Evolutionary conservation across 2,329 filamentous ascomycete species (phyloP).

Genomic region (Aspergillus oerlinghausenensis): DNA sequence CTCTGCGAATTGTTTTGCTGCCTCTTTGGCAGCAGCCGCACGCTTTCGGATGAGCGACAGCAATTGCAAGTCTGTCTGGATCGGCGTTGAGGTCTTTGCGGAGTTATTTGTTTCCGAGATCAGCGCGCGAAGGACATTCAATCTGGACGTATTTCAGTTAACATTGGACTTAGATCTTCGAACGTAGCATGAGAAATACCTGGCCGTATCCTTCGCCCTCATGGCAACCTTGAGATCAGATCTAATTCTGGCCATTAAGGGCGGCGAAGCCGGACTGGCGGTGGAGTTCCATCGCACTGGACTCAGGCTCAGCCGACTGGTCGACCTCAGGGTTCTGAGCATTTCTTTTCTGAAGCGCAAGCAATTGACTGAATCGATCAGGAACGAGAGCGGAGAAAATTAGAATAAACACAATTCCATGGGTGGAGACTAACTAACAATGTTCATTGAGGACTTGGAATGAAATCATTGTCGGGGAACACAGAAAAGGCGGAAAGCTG

Average conservation of each 20-base stretch:
- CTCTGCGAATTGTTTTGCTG: constrained; percentile 38
- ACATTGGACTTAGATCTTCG: background rate
- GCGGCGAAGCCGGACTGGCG: constrained; percentile 31
- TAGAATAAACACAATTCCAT: background rate
- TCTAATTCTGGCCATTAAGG: constrained; percentile 42
- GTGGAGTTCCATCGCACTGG: constrained; percentile 40
- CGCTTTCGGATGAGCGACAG: constrained; percentile 45
- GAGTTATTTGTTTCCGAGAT: constrained; percentile 49
- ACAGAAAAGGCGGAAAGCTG: constrained; percentile 14
- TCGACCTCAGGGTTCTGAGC: constrained; percentile 29
- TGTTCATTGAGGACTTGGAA: background rate
- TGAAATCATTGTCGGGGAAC: constrained; percentile 10
- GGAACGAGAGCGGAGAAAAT: background rate
- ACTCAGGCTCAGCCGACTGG: constrained; percentile 23
- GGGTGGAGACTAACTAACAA: background rate
- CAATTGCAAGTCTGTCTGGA: constrained; percentile 45
- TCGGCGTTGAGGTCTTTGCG: constrained; percentile 42
- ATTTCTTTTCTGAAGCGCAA: constrained; percentile 21
- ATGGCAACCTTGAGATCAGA: constrained; percentile 47
- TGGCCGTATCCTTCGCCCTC: constrained; percentile 45
- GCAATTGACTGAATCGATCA: background rate
- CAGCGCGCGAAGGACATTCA: constrained; percentile 46
- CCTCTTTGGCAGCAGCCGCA: constrained; percentile 32
- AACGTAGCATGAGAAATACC: constrained; percentile 24
- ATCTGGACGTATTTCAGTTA: constrained; percentile 22